Base-by-base conservation (phyloP, 176 grass and related monocot genomes). In the Puccinellia tenuiflora region DNA sequence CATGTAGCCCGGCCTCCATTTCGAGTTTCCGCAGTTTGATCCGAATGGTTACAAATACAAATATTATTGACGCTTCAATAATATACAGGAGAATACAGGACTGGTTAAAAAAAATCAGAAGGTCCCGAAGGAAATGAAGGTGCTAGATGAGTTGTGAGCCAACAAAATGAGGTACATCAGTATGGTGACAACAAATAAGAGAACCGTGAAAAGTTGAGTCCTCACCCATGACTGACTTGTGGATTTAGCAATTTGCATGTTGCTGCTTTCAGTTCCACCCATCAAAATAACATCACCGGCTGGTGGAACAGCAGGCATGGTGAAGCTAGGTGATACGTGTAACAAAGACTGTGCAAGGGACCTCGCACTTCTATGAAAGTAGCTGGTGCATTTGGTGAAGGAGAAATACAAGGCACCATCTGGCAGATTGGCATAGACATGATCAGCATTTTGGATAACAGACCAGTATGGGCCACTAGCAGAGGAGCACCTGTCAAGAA, bases 401-500 rank as follows among this genome's bases (percentile, higher is more conserved):
- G 89, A 91, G 26, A 91, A 91, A 25, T 88, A 87, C 50, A 75
- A 71, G 0, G 78, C 52, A 25, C 38, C 80, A 77, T 91, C 79
- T 38, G 55, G 60, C 33, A 86, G 77, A 63, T 77, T 55, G 0
- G 78, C 85, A 31, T 77, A 76, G 39, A 91, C 89, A 69, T 91
- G 85, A 81, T 83, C 85, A 42, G 10, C 63, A 55, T 85, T 51
- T 75, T 84, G 46, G 37, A 91, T 77, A 28, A 81, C 24, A 17
- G 28, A 31, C 85, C 89, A 91, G 52, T 85, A 78, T 76, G 76
- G 45, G 47, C 68, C 28, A 54, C 63, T 43, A 33, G 82, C 71
- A 50, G 59, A 78, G 9, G 85, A 88, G 75, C 81, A 87, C 11
- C 40, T 91, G 48, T 91, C 83, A 12, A 91, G 89, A 70, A 85